phyloP scores from a whole-genome alignment of 441 rosid species.

The Cnidoscolus chayamansa region DNA sequence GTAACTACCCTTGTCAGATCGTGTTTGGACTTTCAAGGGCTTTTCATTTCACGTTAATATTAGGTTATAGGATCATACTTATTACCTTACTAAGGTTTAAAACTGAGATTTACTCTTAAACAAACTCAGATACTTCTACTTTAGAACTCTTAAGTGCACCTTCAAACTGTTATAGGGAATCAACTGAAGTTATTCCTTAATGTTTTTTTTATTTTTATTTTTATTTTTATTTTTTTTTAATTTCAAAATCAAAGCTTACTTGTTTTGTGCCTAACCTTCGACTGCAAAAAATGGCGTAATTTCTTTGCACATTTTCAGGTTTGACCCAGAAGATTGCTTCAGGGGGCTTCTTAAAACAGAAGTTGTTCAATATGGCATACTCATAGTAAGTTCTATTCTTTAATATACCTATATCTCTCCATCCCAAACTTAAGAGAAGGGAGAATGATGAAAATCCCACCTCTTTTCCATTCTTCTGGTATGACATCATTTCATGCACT shows the following conservation, averaged over 20 bases:
- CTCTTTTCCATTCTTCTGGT: neutral
- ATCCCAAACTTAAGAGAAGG: neutral
- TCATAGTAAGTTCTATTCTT: constrained; percentile 56
- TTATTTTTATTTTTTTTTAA: no score
- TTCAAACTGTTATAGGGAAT: neutral
- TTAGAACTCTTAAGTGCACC: neutral
- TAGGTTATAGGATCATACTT: neutral
- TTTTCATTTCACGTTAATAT: neutral
- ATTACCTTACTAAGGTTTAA: neutral
- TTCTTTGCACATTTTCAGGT: constrained; percentile 43
- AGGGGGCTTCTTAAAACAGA: constrained; percentile 59
- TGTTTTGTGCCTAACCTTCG: neutral
- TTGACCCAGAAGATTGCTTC: constrained; percentile 67
- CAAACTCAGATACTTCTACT: neutral
- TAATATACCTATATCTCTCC: neutral
- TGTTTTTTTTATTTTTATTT: no score
- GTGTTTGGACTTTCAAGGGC: neutral
- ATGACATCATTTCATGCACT: neutral
- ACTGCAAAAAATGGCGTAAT: constrained; percentile 1
- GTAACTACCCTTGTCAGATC: neutral
- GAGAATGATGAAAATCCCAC: neutral
- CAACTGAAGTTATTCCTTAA: neutral
- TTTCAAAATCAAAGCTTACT: neutral
- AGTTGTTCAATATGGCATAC: constrained; percentile 65
- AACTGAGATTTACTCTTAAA: neutral